These are phyloP conservation scores for Kodamaea fukazawae DNA, from an alignment of 805 yeast genomes.

Conservation along the genomic window DNA sequence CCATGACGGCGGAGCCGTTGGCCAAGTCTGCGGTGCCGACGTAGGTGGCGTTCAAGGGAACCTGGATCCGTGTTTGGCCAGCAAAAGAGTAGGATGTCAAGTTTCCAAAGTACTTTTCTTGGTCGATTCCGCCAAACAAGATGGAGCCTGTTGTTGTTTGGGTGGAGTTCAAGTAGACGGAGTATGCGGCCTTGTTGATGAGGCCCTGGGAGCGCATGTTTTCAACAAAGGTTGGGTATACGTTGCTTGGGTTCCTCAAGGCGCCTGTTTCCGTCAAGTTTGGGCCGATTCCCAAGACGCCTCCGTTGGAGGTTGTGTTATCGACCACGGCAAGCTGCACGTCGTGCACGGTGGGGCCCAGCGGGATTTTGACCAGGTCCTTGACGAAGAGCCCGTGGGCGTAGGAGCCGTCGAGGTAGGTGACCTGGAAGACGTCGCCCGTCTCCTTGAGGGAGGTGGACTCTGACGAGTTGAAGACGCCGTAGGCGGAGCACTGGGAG, in stretches of 20 bases:
- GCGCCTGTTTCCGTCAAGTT: slow-evolving; percentile 15
- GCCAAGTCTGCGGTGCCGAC: slow-evolving; percentile 2
- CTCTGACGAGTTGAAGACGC: slow-evolving; percentile 3
- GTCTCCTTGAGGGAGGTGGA: slow-evolving; percentile 1
- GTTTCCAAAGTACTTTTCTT: slow-evolving; percentile 56
- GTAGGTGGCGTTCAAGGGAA: slow-evolving; percentile 1
- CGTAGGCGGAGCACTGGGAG: slow-evolving; percentile 3
- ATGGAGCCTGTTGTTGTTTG: slow-evolving; percentile 49
- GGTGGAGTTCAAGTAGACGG: slow-evolving; percentile 54
- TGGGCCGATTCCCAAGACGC: slow-evolving; percentile 22
- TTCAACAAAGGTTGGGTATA: slow-evolving; percentile 65
- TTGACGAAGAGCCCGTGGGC: slow-evolving; percentile 7
- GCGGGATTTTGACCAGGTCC: slow-evolving; percentile 2
- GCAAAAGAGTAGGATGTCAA: slow-evolving; percentile 18
- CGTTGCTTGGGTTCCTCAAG: slow-evolving; percentile 8
- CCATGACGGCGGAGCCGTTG: slow-evolving; percentile 2
- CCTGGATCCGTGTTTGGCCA: slow-evolving; percentile 5
- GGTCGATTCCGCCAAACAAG: slow-evolving; percentile 72
- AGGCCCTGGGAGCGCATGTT: slow-evolving; percentile 56
- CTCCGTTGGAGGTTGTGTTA: slow-evolving; percentile 14
- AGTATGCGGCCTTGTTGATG: slow-evolving; percentile 55
- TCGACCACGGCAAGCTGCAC: slow-evolving; percentile 17
- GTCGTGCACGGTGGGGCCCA: slow-evolving; percentile 3
- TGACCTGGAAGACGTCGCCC: slow-evolving; percentile 1
- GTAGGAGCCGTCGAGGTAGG: slow-evolving; percentile 3